phyloP scores from a whole-genome alignment of 805 yeast species.

The Wickerhamomyces chaumierensis region DNA sequence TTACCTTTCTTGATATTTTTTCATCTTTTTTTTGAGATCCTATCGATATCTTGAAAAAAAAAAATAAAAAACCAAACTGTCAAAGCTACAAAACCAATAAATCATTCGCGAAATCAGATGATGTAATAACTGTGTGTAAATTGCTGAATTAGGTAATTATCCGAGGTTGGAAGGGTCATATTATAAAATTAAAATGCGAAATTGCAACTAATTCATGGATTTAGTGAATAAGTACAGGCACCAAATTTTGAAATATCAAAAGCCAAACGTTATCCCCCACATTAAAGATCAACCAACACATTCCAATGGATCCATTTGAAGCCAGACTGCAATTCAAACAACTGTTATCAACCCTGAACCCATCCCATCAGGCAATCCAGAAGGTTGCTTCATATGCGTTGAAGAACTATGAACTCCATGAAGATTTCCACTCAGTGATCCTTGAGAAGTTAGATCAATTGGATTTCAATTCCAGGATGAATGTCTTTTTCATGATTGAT shows the following conservation, averaged over 20 bases:
- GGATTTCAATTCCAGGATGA: constrained; percentile 52
- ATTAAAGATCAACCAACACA: too few relatives aligned
- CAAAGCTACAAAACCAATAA: too few relatives aligned
- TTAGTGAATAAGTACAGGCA: too few relatives aligned
- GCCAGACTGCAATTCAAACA: constrained; percentile 68
- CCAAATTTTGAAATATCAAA: too few relatives aligned
- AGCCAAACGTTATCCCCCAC: too few relatives aligned
- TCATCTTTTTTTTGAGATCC: too few relatives aligned
- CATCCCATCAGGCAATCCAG: constrained; percentile 40
- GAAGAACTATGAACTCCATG: constrained; percentile 46
- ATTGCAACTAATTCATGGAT: too few relatives aligned
- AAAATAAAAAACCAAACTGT: too few relatives aligned
- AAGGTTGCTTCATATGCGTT: constrained; percentile 30
- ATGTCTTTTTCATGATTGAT: constrained; percentile 60
- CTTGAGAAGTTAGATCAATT: constrained; percentile 43
- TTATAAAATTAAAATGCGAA: background rate
- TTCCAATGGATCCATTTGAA: constrained; percentile 93
- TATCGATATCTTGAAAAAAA: too few relatives aligned
- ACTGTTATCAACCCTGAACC: constrained; percentile 51
- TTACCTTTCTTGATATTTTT: too few relatives aligned
- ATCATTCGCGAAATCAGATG: background rate
- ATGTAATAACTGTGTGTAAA: background rate
- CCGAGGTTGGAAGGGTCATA: too few relatives aligned
- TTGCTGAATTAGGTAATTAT: background rate
- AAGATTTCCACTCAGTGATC: constrained; percentile 58